These are phyloP conservation scores for Rossbeevera mucosa DNA, from an alignment of 768 basidiomycete genomes.

Conservation along the genomic window DNA sequence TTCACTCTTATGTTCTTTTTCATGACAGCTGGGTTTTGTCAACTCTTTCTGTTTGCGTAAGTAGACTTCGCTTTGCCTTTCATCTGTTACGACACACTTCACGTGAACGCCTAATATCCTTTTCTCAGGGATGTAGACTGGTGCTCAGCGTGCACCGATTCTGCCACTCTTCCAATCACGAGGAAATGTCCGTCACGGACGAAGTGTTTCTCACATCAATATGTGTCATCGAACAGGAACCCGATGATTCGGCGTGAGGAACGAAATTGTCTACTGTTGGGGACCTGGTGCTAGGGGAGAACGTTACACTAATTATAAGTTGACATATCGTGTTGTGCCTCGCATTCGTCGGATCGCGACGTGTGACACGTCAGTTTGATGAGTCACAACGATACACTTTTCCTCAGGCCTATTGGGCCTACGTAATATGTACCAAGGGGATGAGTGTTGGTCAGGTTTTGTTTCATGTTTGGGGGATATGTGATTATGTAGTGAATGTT, in stretches of 20 bases:
- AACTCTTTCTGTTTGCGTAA: slow-evolving; percentile 6
- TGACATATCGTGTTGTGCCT: not conserved
- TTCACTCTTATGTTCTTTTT: not conserved
- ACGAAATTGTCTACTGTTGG: not conserved
- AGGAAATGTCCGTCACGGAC: not conserved
- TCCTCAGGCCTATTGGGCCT: not conserved
- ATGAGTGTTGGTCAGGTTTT: not conserved
- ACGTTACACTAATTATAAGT: not conserved
- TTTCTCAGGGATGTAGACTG: slow-evolving; percentile 7
- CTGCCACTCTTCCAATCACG: not conserved
- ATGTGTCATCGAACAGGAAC: slow-evolving; percentile 1
- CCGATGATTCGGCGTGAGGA: not conserved
- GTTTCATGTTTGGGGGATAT: too few species aligned
- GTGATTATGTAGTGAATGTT: too few species aligned
- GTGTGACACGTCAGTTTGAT: not conserved
- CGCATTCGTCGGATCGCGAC: not conserved
- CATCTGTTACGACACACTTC: not conserved
- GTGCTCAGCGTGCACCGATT: slow-evolving; percentile 2
- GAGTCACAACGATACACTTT: too few species aligned
- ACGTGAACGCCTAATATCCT: not conserved
- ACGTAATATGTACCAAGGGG: not conserved
- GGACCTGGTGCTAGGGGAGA: not conserved
- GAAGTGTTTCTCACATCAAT: not conserved
- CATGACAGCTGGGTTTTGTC: slow-evolving; percentile 5
- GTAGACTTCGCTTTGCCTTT: not conserved